Evolutionary conservation across 176 grass and related monocot genomes (phyloP), one percentile per base, ranked within the genome.

Genomic region (Avena sativa): DNA sequence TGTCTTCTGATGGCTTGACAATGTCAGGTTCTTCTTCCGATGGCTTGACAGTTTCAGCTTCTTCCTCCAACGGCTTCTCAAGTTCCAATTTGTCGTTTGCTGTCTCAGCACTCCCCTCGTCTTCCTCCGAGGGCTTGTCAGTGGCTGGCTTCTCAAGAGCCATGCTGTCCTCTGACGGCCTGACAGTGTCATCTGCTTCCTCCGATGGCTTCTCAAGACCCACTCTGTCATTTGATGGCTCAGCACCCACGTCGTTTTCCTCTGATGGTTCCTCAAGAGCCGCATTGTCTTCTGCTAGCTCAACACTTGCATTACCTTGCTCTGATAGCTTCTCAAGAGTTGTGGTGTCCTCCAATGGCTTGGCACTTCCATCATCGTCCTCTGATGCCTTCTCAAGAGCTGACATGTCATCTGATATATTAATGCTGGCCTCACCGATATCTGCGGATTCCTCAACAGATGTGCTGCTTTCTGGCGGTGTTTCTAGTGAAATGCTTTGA

Each of bases 401-500:
- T 9, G 16, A 48, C 58, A 3, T 81, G 40, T 75, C 68, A 19
- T 75, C 47, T 28, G 58, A 57, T 67, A 16, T 48, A 26, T 74
- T 34, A 23, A 12, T 1, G 0, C 34, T 84, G 58, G 65, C 73
- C 57, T 85, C 78, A 48, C 32, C 19, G 0, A 70, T 20, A 6
- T 63, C 71, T 78, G 19, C 19, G 32, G 53, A 63, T 26, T 72
- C 82, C 43, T 91, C 82, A 32, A 14, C 44, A 81, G 38, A 25
- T 49, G n/a, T 2, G 6, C 40, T 4, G 20, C 53, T 88, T 78
- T 56, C 60, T 77, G 89, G 40, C 71, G 43, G 19, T 72, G 53
- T 91, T 82, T 91, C 86, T 81, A 34, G 51, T 82, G 78, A 55
- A 85, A 53, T 78, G 82, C 68, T 74, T 52, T 68, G 58, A 74